phyloP scores from a whole-genome alignment of 495 filamentous ascomycete species.

The Usnea hakonensis region DNA sequence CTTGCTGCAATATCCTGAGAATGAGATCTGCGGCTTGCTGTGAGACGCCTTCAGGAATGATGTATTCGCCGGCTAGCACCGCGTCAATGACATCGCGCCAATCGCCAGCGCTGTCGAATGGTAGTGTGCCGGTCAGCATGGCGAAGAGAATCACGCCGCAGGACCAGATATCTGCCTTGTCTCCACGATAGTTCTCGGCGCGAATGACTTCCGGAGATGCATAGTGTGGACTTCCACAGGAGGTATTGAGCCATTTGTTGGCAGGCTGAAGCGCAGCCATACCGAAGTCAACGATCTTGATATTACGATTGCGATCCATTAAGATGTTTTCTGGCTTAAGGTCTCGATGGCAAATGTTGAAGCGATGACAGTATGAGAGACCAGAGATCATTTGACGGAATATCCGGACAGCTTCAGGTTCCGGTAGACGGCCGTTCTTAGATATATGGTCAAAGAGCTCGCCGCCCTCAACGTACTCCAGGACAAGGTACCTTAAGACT shows the following conservation, averaged over 20 bases:
- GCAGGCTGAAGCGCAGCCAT: constrained; percentile 90
- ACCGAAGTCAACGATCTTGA: constrained; percentile 95
- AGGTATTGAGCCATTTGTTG: constrained; percentile 67
- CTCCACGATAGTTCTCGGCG: constrained; percentile 65
- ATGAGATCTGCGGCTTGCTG: constrained; percentile 74
- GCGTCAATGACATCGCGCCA: constrained; percentile 45
- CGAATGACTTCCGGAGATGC: constrained; percentile 85
- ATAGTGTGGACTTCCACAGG: constrained; percentile 95
- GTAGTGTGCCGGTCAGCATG: constrained; percentile 67
- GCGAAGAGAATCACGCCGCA: constrained; percentile 86
- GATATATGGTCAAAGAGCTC: constrained; percentile 83
- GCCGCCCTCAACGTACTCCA: constrained; percentile 89
- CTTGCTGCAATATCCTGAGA: constrained; percentile 58
- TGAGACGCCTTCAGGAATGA: constrained; percentile 60
- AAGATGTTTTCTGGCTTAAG: constrained; percentile 97
- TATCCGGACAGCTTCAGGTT: constrained; percentile 71
- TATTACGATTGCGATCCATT: constrained; percentile 56
- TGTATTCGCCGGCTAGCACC: constrained; percentile 63
- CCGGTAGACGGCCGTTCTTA: constrained; percentile 55
- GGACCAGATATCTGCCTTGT: constrained; percentile 87
- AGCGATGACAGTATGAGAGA: constrained; percentile 81
- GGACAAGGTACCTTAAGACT: constrained; percentile 70
- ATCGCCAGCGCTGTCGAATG: constrained; percentile 63
- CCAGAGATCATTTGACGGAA: constrained; percentile 94
- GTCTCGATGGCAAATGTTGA: constrained; percentile 93